Base-by-base conservation (phyloP, 768 basidiomycete species). In the Boletus reticulatus region DNA sequence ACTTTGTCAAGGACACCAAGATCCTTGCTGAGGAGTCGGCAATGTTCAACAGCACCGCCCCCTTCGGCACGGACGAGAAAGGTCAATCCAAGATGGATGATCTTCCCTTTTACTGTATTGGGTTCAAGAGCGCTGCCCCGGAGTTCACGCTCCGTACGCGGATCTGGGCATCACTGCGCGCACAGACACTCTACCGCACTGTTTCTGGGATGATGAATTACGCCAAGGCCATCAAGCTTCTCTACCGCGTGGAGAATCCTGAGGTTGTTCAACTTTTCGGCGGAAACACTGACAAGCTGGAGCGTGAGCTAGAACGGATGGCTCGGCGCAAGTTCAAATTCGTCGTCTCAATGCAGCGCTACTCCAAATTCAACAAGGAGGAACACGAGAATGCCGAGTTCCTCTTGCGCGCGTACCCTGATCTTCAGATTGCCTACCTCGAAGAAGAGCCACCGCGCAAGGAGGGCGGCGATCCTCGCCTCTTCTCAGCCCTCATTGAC, bases 171-270 rank as follows among this genome's bases (percentile, higher is more conserved):
- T 98, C 96, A 6, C 84, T 99, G 10, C 92, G 97, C 51, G 97
- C 97, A 17, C 97, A 99, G 77, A 99, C 97, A 2, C 84, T 99
- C 19, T 98, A 99, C 71, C 87, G 97, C 61, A 99, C 97, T 14
- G 96, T 99, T 17, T 98, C 97, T 36, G 97, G 97, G 49, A 98
- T 99, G 92, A 98, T 98, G 97, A 99, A 99, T 76, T 98, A 99
- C 72, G 87, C 92, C 62, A 99, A 99, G 78, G 97, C 97, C 13
- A 98, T 99, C 84, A 99, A 99, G 72, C 78, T 99, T 36, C 82
- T 99, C n/a, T 96, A 98, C 73, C 93, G 96, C 53, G 97, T 99
- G 42, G 97, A 99, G 77, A 98, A 98, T 75, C 97, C 97, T 9
- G 97, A 99, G 73, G 92, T 99, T 46, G 97, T 99, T 17, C 96